Base-by-base conservation (phyloP, 2,329 filamentous ascomycete species). In the Neonectria faginata region DNA sequence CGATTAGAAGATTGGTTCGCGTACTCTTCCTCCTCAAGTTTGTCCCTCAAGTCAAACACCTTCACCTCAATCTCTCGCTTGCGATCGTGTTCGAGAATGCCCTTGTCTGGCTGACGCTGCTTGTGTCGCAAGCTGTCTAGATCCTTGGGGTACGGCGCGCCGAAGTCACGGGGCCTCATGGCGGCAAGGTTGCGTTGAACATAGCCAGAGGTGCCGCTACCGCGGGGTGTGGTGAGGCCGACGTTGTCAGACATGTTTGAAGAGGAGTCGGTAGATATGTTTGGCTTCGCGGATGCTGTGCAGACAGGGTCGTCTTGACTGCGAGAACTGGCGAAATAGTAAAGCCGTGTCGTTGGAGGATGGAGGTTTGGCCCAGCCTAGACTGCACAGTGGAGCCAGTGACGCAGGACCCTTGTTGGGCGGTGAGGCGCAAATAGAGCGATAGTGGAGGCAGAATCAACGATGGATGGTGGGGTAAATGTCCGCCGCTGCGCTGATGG, bases 191-290 rank as follows among this genome's bases (percentile, higher is more conserved):
- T 99, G 79, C 94, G 93, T 81, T 98, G 95, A 61, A 99, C 95
- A 79, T 98, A 98, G 77, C 96, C 96, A 1, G 95, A 98, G 62
- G 96, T 99, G 52, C 96, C 96, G 77, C 92, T 97, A 71, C 96
- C 96, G 75, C 96, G 91, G 3, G 96, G 96, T 5, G 96, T 99
- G 62, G 91, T 90, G 74, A 99, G 93, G 62, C 96, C 97, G 76
- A 99, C 96, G 83, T 99, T 99, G 70, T 96, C 94, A 65, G 94
- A 96, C 96, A 98, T 98, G 73, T 36, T 75, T 42, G 16, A 39
- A 47, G 25, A n/a, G 14, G 47, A 39, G 18, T 60, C 25, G 6
- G 33, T 27, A 18, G 12, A 42, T 44, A 7, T 22, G 9, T 1
- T 39, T 41, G 31, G 52, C 29, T 58, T 59, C 18, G 52, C n/a